Conservation (phyloP, 106 monocot species). For the Dactylorhiza incarnata region DNA sequence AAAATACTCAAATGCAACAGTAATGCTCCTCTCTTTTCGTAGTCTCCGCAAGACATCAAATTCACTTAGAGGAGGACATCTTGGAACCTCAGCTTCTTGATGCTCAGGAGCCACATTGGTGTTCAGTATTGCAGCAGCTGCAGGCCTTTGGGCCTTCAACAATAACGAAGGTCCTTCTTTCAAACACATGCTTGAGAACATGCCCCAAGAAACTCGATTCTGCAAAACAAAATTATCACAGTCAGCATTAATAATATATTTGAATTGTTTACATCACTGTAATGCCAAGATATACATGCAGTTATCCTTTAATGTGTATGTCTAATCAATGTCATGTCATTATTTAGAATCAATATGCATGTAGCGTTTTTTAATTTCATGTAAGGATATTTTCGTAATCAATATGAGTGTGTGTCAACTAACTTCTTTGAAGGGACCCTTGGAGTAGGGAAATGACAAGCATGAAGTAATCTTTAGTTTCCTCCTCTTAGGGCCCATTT, state of each 20-base stretch:
- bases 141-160: constrained; percentile 20
- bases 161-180: constrained; percentile 35
- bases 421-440: too few species aligned
- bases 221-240: not conserved
- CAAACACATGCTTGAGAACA: constrained; percentile 31
- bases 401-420: too few species aligned
- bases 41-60: constrained; percentile 32
- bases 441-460: too few species aligned
- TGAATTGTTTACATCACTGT: too few species aligned
- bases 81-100: not conserved
- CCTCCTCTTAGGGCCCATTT: too few species aligned
- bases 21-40: constrained; percentile 11
- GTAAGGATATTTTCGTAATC: too few species aligned
- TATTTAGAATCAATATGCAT: too few species aligned
- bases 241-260: not conserved
- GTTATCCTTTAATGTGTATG: too few species aligned
- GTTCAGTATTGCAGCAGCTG: constrained; percentile 15
- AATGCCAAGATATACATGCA: too few species aligned
- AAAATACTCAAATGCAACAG: constrained; percentile 38
- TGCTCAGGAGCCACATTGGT: constrained; percentile 16
- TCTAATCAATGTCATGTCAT: too few species aligned
- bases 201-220: not conserved
- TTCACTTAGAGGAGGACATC: constrained; percentile 24
- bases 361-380: too few species aligned
- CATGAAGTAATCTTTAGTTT: too few species aligned